Evolutionary conservation across 2,329 filamentous ascomycete species (phyloP).

Genomic region (Cercospora zeae-maydis): DNA sequence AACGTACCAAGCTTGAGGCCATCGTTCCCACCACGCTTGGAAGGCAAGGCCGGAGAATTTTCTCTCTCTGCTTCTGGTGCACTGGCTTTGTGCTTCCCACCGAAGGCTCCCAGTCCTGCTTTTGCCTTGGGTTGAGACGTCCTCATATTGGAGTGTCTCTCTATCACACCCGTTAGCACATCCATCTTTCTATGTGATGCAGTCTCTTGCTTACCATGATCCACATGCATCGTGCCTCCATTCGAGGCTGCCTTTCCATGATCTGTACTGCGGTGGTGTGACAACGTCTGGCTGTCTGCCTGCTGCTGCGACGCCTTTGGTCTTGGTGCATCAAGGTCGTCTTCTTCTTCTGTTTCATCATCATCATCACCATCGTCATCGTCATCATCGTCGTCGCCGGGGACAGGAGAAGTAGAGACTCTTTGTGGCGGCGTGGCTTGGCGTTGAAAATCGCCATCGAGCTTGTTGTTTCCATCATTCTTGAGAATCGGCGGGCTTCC

Average conservation of each 20-base stretch:
- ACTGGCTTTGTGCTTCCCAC: not conserved
- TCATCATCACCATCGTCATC: conserved; percentile 36
- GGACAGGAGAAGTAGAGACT: not conserved
- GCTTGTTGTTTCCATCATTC: not conserved
- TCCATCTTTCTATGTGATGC: no score
- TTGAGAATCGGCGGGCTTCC: not conserved
- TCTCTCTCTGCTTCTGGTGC: not conserved
- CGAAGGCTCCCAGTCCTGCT: conserved; percentile 7
- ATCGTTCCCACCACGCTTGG: not conserved
- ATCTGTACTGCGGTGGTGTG: not conserved
- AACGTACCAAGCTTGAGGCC: conserved; percentile 8
- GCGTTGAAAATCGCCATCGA: conserved; percentile 27
- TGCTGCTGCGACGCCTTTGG: conserved; percentile 1
- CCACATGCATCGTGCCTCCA: not conserved
- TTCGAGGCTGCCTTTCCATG: not conserved
- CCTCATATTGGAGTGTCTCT: not conserved
- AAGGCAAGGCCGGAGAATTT: not conserved
- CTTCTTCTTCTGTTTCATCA: conserved; percentile 41
- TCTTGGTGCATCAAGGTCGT: conserved; percentile 36
- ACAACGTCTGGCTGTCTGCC: not conserved
- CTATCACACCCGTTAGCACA: not conserved
- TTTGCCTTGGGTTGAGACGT: not conserved
- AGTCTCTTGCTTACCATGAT: not conserved
- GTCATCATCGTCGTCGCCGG: conserved; percentile 26
- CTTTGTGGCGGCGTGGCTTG: conserved; percentile 20